Base-by-base conservation (phyloP, 164 flowering plant species). In the Chimonanthus praecox region DNA sequence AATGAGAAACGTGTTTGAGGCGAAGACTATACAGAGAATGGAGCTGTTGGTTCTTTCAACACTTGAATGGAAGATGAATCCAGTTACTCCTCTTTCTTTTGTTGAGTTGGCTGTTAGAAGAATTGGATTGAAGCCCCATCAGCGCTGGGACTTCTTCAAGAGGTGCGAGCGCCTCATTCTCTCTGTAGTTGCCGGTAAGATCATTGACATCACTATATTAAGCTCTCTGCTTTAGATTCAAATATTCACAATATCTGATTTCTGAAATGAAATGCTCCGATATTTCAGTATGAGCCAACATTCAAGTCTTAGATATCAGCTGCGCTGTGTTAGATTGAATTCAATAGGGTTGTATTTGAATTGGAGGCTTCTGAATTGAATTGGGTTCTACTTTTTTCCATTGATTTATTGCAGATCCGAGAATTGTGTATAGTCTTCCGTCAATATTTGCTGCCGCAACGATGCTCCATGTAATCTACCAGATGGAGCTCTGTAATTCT, bases 1-100 rank as follows among this genome's bases (percentile, higher is more conserved):
- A 15, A 74, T 83, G 2, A 79, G 67, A 76, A 89, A 82, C 64
- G 81, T 88, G 61, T 93, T 93, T 70, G 92, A 91, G 79, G 88
- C 94, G 4, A 91, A 87, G 70, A 85, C 90, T 9, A 87, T 93
- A 74, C 91, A 91, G 78, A 89, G 85, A 71, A 93, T 91, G 94
- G 98, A 93, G 86, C 75, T 93, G 73, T 50, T 93, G 83, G 85
- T 93, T 49, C 87, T 93, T 8, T 86, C 95, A 0, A 83, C 95
- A 2, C 90, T 93, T 46, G 71, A 81, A 61, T 93, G 98, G 98
- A 89, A 83, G 87, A 91, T 93, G 97, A 87, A 90, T 58, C 97
- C 91, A 18, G 89, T 89, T 1, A 90, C 91, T 5, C 90, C 97
- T 33, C 73, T 91, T 47, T 89, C 94, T n/a, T 93, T 89, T 77